Percentiles rank a stretch among this genome's conserved stretches.
phyloP scores from a whole-genome alignment of 768 basidiomycete genomes.

The Mrakia gelida region DNA sequence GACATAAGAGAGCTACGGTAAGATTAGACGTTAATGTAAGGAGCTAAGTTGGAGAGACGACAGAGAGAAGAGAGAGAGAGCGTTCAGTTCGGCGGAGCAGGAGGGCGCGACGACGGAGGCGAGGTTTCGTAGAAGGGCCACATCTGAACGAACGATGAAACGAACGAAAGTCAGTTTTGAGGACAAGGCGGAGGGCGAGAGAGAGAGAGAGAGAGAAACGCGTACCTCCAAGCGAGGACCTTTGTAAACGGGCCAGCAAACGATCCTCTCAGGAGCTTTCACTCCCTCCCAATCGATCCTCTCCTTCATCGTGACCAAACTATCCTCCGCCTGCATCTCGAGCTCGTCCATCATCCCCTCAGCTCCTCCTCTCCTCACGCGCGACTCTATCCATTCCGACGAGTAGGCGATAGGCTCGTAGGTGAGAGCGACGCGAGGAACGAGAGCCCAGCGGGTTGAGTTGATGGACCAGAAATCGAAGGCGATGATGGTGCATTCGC shows the following conservation, averaged over 20 bases:
- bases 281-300: conserved; percentile 31
- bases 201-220: not conserved
- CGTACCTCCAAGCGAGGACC: conserved; percentile 23
- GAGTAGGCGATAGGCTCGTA: conserved; percentile 26
- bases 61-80: too few species aligned
- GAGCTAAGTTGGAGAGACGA: too few species aligned
- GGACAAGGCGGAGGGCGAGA: not conserved
- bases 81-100: too few species aligned
- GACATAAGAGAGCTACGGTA: too few species aligned
- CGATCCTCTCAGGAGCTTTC: conserved; percentile 26
- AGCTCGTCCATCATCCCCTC: conserved; percentile 6
- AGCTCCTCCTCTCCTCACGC: conserved; percentile 28
- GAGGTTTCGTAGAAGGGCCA: conserved; percentile 9
- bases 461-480: conserved; percentile 25
- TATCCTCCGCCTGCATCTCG: not conserved
- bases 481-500: conserved; percentile 30
- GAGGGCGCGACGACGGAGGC: not conserved
- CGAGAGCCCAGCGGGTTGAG: conserved; percentile 27
- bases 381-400: conserved; percentile 14
- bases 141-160: not conserved
- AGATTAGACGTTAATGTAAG: too few species aligned
- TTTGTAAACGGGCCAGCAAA: conserved; percentile 24
- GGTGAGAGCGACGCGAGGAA: conserved; percentile 28
- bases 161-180: too few species aligned
- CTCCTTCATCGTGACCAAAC: conserved; percentile 8